A percentile compares a stretch with the other conserved stretches of the same genome.
phyloP scores from a whole-genome alignment of 2,329 filamentous ascomycete genomes.

The Bipolaris gigantea region DNA sequence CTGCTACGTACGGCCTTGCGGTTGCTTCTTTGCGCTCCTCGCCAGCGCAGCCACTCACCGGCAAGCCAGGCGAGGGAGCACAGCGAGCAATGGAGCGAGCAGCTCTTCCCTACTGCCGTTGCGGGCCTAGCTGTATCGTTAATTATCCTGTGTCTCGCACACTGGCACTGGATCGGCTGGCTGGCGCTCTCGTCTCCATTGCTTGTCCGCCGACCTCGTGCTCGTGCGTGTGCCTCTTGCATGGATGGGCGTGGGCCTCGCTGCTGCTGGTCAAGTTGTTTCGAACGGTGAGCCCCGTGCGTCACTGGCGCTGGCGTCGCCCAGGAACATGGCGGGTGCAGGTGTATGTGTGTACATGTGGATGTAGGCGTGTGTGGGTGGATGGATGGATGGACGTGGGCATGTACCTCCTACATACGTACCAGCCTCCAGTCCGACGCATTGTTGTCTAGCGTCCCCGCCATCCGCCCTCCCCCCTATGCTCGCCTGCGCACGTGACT shows the following conservation, averaged over 20 bases:
- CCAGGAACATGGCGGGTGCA: slow-evolving; percentile 9
- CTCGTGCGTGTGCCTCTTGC: neutral
- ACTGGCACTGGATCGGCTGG: neutral
- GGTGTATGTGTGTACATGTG: too few species aligned
- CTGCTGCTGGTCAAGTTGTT: slow-evolving; percentile 4
- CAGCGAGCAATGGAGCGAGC: too few species aligned
- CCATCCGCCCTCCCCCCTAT: neutral
- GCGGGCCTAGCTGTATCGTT: neutral
- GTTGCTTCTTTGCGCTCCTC: neutral
- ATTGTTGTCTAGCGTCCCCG: neutral
- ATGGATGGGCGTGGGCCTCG: neutral
- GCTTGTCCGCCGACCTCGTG: neutral
- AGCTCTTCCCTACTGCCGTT: slow-evolving; percentile 11
- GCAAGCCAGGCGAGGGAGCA: neutral
- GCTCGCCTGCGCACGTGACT: neutral
- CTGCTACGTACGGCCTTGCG: neutral
- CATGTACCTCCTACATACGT: too few species aligned
- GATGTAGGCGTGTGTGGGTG: too few species aligned
- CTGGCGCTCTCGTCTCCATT: neutral
- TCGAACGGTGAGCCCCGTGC: slow-evolving; percentile 13
- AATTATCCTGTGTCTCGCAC: neutral
- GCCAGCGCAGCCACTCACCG: neutral
- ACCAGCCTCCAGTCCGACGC: neutral
- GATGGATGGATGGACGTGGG: too few species aligned
- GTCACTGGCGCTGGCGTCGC: slow-evolving; percentile 12